Percentiles rank a stretch among this genome's conserved stretches.
Conservation (phyloP, 805 yeast species). For the Wickerhamiella qilinensis region DNA sequence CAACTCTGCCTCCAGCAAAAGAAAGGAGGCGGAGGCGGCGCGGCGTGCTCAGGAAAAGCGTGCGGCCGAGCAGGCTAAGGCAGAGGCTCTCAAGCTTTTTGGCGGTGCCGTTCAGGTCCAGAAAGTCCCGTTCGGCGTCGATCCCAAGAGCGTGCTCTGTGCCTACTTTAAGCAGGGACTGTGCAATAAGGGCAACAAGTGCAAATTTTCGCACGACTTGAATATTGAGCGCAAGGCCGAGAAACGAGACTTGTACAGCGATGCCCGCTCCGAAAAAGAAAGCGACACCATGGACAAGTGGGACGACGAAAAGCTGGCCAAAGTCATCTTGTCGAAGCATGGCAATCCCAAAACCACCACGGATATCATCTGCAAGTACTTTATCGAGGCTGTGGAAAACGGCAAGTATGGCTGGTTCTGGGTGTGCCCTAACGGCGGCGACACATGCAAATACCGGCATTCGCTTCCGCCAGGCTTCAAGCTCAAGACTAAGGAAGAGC, state of each 20-base stretch:
- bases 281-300: slow-evolving; percentile 86
- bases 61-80: slow-evolving; percentile 78
- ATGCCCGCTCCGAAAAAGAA: slow-evolving; percentile 54
- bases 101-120: slow-evolving; percentile 52
- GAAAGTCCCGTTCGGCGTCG: slow-evolving; percentile 92
- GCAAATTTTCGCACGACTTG: slow-evolving; percentile 88
- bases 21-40: slow-evolving; percentile 59
- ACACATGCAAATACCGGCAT: slow-evolving; percentile 85
- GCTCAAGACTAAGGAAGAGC: slow-evolving; percentile 91
- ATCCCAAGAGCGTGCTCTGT: slow-evolving; percentile 88
- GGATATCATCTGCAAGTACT: slow-evolving; percentile 82
- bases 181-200: slow-evolving; percentile 49
- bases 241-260: slow-evolving; percentile 86
- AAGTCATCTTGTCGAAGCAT: slow-evolving; percentile 76
- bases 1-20: slow-evolving; percentile 39
- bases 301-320: slow-evolving; percentile 91
- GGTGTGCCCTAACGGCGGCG: slow-evolving; percentile 91
- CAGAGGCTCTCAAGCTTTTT: slow-evolving; percentile 68
- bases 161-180: slow-evolving; percentile 72
- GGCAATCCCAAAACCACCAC: slow-evolving; percentile 92
- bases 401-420: slow-evolving; percentile 99
- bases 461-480: slow-evolving; percentile 94
- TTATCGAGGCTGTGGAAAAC: slow-evolving; percentile 93
- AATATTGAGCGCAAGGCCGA: slow-evolving; percentile 71
- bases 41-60: slow-evolving; percentile 63